These are phyloP conservation scores for Talaromyces sp. DNA, from an alignment of 2,329 filamentous ascomycete species.

Conservation along the genomic window DNA sequence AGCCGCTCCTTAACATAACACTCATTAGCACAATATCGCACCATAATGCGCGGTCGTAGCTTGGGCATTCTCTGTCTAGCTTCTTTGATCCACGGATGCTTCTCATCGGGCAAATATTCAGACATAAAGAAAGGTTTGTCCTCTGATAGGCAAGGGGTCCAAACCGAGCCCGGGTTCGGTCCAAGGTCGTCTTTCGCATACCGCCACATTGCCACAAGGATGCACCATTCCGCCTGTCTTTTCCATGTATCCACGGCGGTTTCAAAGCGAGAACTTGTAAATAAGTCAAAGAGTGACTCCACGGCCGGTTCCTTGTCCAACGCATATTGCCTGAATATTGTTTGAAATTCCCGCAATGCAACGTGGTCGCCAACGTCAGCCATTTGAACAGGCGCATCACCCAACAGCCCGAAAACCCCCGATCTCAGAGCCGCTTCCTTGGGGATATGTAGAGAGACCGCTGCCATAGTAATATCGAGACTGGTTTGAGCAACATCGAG, in stretches of 20 bases:
- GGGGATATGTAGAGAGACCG: conserved; percentile 9
- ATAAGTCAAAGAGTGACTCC: background rate
- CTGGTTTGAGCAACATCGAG: no score
- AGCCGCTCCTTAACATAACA: background rate
- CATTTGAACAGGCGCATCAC: conserved; percentile 10
- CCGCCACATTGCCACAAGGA: background rate
- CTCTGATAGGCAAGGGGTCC: background rate
- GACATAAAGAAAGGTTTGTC: background rate
- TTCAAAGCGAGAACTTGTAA: background rate
- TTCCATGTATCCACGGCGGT: background rate
- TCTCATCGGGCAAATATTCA: background rate
- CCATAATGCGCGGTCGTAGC: background rate
- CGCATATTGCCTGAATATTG: background rate
- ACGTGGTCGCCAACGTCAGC: conserved; percentile 5
- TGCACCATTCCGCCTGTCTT: background rate
- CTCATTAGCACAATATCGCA: conserved; percentile 1
- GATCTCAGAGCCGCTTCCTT: background rate
- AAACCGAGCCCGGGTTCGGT: background rate
- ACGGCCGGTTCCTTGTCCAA: background rate
- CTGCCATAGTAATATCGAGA: background rate
- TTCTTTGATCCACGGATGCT: conserved; percentile 4
- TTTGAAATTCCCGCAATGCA: background rate
- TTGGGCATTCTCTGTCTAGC: background rate
- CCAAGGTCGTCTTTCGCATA: background rate
- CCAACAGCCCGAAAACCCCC: conserved; percentile 7